Evolutionary conservation across 164 flowering plant genomes (phyloP).

Genomic region (Vitis rotundifolia): DNA sequence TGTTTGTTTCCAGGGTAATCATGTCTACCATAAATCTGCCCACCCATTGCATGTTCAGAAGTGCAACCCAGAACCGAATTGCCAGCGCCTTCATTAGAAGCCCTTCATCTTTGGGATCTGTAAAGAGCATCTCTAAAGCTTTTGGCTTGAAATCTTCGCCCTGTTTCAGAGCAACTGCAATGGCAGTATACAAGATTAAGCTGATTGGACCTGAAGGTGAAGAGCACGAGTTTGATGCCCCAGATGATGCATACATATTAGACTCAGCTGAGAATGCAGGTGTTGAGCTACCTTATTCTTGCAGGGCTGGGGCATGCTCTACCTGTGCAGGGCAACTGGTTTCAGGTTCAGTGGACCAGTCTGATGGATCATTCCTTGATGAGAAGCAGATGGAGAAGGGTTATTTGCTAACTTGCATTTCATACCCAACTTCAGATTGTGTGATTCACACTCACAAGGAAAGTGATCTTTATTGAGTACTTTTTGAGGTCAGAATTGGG

Average conservation of each 20-base stretch:
- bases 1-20: slow-evolving; percentile 11
- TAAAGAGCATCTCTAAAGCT: slow-evolving; percentile 40
- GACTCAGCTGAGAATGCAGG: slow-evolving; percentile 77
- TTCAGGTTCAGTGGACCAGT: slow-evolving; percentile 64
- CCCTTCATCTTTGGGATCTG: slow-evolving; percentile 37
- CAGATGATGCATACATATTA: slow-evolving; percentile 63
- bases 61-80: slow-evolving; percentile 15
- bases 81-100: slow-evolving; percentile 26
- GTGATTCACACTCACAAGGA: slow-evolving; percentile 85
- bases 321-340: slow-evolving; percentile 71
- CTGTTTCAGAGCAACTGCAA: slow-evolving; percentile 38
- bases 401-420: slow-evolving; percentile 64
- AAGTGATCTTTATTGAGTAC: slow-evolving; percentile 50
- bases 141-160: slow-evolving; percentile 54
- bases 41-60: slow-evolving; percentile 25
- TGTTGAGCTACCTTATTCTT: slow-evolving; percentile 74
- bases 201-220: slow-evolving; percentile 64
- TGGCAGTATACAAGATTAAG: slow-evolving; percentile 70
- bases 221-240: slow-evolving; percentile 68
- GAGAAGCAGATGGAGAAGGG: slow-evolving; percentile 57
- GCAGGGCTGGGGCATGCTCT: slow-evolving; percentile 87
- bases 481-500: slow-evolving; percentile 5
- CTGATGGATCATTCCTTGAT: slow-evolving; percentile 79
- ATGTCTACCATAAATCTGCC: slow-evolving; percentile 37
- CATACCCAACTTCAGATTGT: slow-evolving; percentile 68